Conservation (phyloP, 1,139 yeast species). For the Arxiozyma slooffiae region DNA sequence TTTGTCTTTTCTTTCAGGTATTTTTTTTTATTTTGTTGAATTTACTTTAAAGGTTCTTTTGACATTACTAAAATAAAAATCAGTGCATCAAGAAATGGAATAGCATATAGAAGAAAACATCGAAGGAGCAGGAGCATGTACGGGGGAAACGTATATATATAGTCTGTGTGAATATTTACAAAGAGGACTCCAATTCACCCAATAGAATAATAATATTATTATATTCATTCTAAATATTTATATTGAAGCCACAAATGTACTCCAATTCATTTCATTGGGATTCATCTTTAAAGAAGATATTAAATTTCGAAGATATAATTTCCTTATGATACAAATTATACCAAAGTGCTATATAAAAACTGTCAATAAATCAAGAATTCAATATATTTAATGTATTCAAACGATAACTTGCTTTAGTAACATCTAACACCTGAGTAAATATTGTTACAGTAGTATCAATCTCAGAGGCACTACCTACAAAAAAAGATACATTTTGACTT, state of each 20-base stretch:
- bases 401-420: slow-evolving; percentile 51
- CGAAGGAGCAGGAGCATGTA: too few species aligned
- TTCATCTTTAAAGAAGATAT: slow-evolving; percentile 36
- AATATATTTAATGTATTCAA: slow-evolving; percentile 75
- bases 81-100: background rate
- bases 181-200: slow-evolving; percentile 24
- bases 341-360: slow-evolving; percentile 83
- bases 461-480: slow-evolving; percentile 82
- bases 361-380: slow-evolving; percentile 90
- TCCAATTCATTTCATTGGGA: slow-evolving; percentile 43
- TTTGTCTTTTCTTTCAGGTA: too few species aligned
- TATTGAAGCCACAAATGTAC: slow-evolving; percentile 27
- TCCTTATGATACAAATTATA: slow-evolving; percentile 29
- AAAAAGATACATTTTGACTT: slow-evolving; percentile 63
- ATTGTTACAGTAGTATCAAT: slow-evolving; percentile 57
- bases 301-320: slow-evolving; percentile 18
- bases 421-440: slow-evolving; percentile 64
- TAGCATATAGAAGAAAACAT: background rate
- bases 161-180: background rate
- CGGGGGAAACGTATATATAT: background rate
- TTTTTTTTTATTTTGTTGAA: background rate
- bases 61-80: background rate
- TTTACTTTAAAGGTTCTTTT: background rate
- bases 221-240: slow-evolving; percentile 29
- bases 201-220: slow-evolving; percentile 29